Evolutionary conservation across 2,329 filamentous ascomycete genomes (phyloP).

Genomic region (Aureobasidium sp.): DNA sequence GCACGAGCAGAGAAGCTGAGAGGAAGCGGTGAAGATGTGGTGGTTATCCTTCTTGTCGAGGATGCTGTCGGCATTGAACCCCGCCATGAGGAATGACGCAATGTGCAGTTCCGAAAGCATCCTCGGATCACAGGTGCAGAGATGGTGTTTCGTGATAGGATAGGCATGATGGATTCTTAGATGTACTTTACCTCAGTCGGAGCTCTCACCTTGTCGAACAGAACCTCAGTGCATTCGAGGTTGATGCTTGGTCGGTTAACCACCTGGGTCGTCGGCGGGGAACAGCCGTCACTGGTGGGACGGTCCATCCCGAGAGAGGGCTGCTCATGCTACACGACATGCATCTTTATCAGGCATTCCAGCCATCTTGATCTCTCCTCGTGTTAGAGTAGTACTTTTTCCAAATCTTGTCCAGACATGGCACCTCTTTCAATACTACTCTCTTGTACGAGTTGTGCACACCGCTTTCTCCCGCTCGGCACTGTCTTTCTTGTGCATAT

Average conservation of each 20-base stretch:
- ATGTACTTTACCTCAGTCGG: not conserved
- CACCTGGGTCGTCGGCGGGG: not conserved
- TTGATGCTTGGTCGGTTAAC: not conserved
- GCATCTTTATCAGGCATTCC: not conserved
- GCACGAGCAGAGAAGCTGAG: not conserved
- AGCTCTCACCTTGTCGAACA: not conserved
- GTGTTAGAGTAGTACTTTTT: constrained; percentile 7
- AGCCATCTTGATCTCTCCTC: not conserved
- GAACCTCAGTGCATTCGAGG: not conserved
- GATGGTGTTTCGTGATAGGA: not conserved
- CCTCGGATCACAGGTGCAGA: not conserved
- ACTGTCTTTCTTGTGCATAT: constrained; percentile 4
- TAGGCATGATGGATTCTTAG: not conserved
- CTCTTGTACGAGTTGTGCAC: not conserved
- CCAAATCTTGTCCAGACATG: not conserved
- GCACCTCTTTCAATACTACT: not conserved
- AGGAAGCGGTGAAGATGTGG: not conserved
- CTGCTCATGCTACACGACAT: not conserved
- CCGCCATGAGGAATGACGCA: constrained; percentile 5
- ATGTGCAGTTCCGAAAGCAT: not conserved
- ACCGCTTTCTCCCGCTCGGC: not conserved
- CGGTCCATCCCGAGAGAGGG: not conserved
- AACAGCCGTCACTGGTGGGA: not conserved
- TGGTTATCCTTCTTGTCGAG: not conserved
- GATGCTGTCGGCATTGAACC: not conserved